A percentile compares a stretch with the other conserved stretches of the same genome.
These are phyloP conservation scores for Fistulinella prunicolor DNA, from an alignment of 768 basidiomycete genomes.

Conservation along the genomic window DNA sequence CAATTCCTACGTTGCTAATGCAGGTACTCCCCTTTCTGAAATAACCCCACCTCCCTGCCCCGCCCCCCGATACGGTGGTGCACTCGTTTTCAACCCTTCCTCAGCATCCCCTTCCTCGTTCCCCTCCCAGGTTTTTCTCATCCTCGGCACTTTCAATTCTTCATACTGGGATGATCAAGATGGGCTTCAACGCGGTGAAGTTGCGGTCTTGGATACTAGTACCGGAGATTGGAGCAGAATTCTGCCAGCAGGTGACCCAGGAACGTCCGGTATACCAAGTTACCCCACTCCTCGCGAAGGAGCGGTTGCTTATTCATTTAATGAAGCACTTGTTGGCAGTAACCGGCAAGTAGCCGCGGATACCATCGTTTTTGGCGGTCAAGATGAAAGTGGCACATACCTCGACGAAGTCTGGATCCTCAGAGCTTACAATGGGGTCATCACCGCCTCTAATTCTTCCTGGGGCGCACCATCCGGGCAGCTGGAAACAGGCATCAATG, in stretches of 20 bases:
- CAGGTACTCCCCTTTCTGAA: constrained; percentile 24
- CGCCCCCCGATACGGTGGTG: constrained; percentile 60
- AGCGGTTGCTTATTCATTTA: constrained; percentile 59
- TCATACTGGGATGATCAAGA: constrained; percentile 66
- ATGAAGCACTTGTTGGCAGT: constrained; percentile 53
- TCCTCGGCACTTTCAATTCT: constrained; percentile 65
- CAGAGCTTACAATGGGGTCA: constrained; percentile 62
- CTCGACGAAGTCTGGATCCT: constrained; percentile 78
- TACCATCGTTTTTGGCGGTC: constrained; percentile 77
- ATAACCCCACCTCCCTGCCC: constrained; percentile 52
- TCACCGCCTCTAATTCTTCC: constrained; percentile 50
- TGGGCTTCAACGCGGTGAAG: constrained; percentile 64
- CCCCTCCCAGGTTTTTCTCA: constrained; percentile 60
- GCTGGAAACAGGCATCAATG: constrained; percentile 60
- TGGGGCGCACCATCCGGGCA: constrained; percentile 71
- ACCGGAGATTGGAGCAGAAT: constrained; percentile 70
- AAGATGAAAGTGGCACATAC: constrained; percentile 61
- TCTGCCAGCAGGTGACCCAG: constrained; percentile 74
- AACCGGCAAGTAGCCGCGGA: constrained; percentile 52
- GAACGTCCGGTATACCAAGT: constrained; percentile 36
- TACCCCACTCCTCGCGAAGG: constrained; percentile 73
- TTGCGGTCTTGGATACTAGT: constrained; percentile 61
- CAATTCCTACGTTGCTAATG: constrained; percentile 52
- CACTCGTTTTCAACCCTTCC: constrained; percentile 55
- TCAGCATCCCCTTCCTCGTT: constrained; percentile 46